phyloP scores from a whole-genome alignment of 768 basidiomycete species.

The Mycena maculata region DNA sequence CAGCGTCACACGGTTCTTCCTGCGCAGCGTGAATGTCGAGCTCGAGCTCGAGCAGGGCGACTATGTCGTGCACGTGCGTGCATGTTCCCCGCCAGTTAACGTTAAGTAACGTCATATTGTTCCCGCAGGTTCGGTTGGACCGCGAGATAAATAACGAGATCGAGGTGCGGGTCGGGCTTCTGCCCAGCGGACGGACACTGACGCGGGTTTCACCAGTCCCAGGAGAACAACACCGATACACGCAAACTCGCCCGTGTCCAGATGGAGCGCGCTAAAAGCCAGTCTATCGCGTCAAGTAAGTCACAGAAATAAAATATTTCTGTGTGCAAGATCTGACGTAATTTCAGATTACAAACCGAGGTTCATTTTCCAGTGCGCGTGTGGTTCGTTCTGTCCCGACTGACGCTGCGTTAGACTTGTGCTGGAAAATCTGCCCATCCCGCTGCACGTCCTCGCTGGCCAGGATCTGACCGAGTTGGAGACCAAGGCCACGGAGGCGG shows the following conservation, averaged over 20 bases:
- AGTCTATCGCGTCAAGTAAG: conserved; percentile 60
- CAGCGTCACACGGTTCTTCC: conserved; percentile 48
- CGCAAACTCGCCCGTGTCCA: conserved; percentile 45
- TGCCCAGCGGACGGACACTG: neutral
- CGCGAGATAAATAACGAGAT: conserved; percentile 15
- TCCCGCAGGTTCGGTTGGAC: conserved; percentile 38
- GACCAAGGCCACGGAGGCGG: conserved; percentile 37
- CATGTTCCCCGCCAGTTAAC: neutral
- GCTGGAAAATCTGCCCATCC: conserved; percentile 47
- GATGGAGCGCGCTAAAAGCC: conserved; percentile 58
- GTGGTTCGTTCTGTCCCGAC: neutral
- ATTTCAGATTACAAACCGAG: conserved; percentile 40
- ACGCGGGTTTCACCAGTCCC: conserved; percentile 29
- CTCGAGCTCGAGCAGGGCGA: conserved; percentile 54
- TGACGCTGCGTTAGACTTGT: conserved; percentile 7
- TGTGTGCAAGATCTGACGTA: neutral
- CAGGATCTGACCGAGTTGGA: conserved; percentile 50
- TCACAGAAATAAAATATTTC: neutral
- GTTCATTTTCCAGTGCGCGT: conserved; percentile 30
- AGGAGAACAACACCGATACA: conserved; percentile 25
- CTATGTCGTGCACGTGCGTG: conserved; percentile 58
- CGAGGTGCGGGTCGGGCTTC: neutral
- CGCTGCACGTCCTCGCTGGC: conserved; percentile 49
- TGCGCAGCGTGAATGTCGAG: conserved; percentile 57
- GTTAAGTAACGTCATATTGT: conserved; percentile 36